Evolutionary conservation across 352 stramenopile genomes (phyloP), one percentile per base, ranked within the genome.

Genomic region (Globisporangium cystogenes): DNA sequence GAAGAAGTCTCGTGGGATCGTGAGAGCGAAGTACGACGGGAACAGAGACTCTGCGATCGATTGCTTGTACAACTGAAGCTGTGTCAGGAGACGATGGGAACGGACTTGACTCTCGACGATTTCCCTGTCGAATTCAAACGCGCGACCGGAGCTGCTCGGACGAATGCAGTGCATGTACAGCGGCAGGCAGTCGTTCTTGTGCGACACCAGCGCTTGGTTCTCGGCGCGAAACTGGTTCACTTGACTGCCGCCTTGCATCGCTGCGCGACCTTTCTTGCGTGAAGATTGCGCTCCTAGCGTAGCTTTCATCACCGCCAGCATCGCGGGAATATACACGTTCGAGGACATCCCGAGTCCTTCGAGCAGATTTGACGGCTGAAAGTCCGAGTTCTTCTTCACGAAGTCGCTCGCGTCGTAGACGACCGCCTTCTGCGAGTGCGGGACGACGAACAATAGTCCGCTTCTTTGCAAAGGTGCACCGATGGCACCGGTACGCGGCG

Each of bases 381-480:
- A 82, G 18, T 89, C 76, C 4, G 76, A 81, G 43, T 89, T 87
- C 55, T 86, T 87, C 53, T 74, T 74, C 20, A 89, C 74, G 53
- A 89, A 89, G 7, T 83, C 72, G 11, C 37, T 70, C 14, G 74
- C 76, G 44, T 87, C 78, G 48, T 89, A 89, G 15, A 70, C 53
- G 3, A 87, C 66, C 15, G 66, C 29, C 16, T 65, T 64, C n/a
- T 74, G 67, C 7, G 74, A 59, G 29, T 89, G 76, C 0, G 72
- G 74, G 5, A 87, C 64, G 16, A 68, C 48, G 40, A 89, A 89
- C 4, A 46, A 55, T 15, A 89, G 55, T 0, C 39, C 23, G 12
- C 60, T 64, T 0, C 40, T 21, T n/a, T 26, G 48, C 23, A 21
- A 24, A 41, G 55, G 48, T 16, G 45, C 48, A 26, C 37, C 65